Evolutionary conservation across 805 yeast genomes (phyloP), one percentile per base, ranked within the genome.

Genomic region (Lachancea meyersii): DNA sequence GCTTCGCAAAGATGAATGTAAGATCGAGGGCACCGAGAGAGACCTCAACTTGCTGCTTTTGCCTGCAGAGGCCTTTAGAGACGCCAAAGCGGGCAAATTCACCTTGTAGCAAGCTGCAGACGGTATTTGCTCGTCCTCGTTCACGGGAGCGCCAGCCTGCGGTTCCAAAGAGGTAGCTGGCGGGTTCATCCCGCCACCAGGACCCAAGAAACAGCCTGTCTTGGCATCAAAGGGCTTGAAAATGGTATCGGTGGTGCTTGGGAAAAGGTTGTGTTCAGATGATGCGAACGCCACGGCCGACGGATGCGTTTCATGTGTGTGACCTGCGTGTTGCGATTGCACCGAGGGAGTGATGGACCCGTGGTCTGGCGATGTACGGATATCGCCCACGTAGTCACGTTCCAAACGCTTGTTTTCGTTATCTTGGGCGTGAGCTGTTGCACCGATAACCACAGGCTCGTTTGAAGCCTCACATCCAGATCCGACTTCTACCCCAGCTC

Each of bases 11-110:
- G 65, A 60, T 5, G 65, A 61, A 51, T 60, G 65, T 41, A 59
- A 42, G 18, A 60, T 60, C 7, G 61, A 56, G 14, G 65, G 65
- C 7, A 61, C 60, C 9, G 65, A 61, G 40, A 57, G 57, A n/a
- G 65, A 61, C 40, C 65, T 52, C 27, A 50, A 47, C 47, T 52
- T 56, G 9, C 48, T 48, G 39, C 44, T 55, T 17, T 38, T 41
- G 13, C n/a, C 27, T 10, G 45, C 32, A 5, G 45, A 23, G 17
- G 41, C 45, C 31, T 42, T 42, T 8, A 42, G 30, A 2, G 45
- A 36, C 31, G 45, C 45, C 21, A 42, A 20, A 14, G 40, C 16
- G 6, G 24, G 24, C 24, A 26, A 42, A 22, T 36, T 27, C 3
- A 26, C 37, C 38, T 55, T 35, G 44, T 58, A 55, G 35, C 41